Evolutionary conservation across 495 filamentous ascomycete species (phyloP), one percentile per base, ranked within the genome.

Genomic region (Aspergillus leporis): DNA sequence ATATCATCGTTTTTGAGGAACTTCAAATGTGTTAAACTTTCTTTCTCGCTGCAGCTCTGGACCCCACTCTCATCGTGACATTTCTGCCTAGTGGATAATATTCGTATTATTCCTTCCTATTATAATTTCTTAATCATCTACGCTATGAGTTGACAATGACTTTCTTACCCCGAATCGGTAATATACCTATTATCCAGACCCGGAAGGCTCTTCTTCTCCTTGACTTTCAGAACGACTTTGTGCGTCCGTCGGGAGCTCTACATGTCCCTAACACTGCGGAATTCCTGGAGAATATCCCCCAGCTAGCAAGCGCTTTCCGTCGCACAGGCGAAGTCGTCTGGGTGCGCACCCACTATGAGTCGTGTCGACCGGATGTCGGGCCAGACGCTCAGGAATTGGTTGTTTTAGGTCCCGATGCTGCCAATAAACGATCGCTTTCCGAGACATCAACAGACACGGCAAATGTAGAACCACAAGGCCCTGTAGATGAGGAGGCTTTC

Each of bases 141-240:
- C 18, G 23, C 55, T 57, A 67, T 64, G 61, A 59, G 46, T 51
- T 53, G 28, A 71, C 56, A 43, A 78, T 78, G 74, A 76, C 62
- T 64, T 63, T 69, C 66, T 63, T 78, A 58, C 66, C 73, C 38
- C 62, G 61, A 52, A 65, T 76, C 52, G 69, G 65, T 47, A 65
- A 71, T 59, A 52, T 81, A 23, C 83, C 85, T 16, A 66, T 71
- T 21, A 81, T 89, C 55, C 74, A 83, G 55, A 94, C 92, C 12
- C 85, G 91, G 51, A 90, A 92, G 75, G 94, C 92, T 0, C 74
- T 98, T 40, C 76, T 98, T 23, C 70, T 97, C 14, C 77, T 97
- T 53, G 93, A 96, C 66, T 82, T 96, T 22, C 94, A 98, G 61
- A 96, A 97, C 69, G 94, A 97, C 71, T 96, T 97, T 66, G 70